phyloP scores from a whole-genome alignment of 2,329 filamentous ascomycete genomes.

The Neocatenulostroma microsporum region DNA sequence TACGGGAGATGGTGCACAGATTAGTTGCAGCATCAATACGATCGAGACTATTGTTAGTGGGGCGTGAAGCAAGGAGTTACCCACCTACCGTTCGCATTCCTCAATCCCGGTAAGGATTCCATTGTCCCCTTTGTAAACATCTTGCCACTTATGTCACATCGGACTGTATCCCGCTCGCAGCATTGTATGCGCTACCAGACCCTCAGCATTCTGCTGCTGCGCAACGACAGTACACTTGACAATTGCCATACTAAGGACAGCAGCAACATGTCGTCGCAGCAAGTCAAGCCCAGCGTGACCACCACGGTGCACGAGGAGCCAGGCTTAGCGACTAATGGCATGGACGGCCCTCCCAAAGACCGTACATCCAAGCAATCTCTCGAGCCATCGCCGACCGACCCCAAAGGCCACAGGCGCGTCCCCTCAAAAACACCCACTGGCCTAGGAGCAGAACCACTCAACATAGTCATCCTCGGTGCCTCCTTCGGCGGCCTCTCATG shows the following conservation, averaged over 20 bases:
- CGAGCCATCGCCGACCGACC: conserved; percentile 1
- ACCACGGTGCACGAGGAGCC: not conserved
- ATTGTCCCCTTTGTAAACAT: conserved; percentile 9
- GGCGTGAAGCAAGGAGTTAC: conserved; percentile 7
- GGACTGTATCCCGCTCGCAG: not conserved
- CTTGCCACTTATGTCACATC: not conserved
- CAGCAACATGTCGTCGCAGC: conserved; percentile 5
- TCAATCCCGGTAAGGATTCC: conserved; percentile 3
- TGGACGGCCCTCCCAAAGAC: too few species aligned
- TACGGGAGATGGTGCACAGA: too few species aligned
- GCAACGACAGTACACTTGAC: conserved; percentile 1
- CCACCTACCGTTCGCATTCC: conserved; percentile 2
- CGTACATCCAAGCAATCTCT: too few species aligned
- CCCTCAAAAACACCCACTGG: conserved; percentile 11
- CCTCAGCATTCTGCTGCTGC: not conserved
- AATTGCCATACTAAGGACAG: too few species aligned
- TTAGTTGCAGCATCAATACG: too few species aligned
- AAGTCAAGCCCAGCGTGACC: not conserved
- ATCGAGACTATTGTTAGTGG: too few species aligned
- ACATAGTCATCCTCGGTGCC: conserved; percentile 33
- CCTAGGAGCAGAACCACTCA: conserved; percentile 19
- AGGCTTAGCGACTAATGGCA: not conserved
- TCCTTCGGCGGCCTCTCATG: conserved; percentile 33
- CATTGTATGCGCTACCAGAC: conserved; percentile 5
- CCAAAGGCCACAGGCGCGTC: not conserved